Evolutionary conservation across 306 rosid species (phyloP).

Genomic region (Echinosophora koreensis): DNA sequence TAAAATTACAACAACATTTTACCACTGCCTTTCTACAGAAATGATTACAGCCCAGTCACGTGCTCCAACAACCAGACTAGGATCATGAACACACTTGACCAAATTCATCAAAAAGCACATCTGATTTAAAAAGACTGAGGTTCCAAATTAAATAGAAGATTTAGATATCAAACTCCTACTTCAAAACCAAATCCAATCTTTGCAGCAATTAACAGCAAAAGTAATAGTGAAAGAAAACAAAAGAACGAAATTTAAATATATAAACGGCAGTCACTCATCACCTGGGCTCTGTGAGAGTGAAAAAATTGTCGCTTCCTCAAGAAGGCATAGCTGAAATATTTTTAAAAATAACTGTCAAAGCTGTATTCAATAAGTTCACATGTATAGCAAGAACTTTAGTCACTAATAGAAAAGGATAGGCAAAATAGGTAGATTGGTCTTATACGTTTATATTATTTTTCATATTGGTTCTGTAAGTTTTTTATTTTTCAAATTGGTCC

Average conservation of each 20-base stretch:
- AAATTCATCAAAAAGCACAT: background rate
- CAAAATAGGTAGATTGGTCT: too few relatives aligned
- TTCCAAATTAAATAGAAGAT: background rate
- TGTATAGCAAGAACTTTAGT: constrained; percentile 3
- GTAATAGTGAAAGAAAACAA: background rate
- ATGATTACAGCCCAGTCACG: background rate
- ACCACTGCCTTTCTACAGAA: background rate
- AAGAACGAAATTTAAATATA: constrained; percentile 20
- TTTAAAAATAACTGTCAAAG: constrained; percentile 33
- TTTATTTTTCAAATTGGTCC: too few relatives aligned
- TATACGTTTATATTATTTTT: too few relatives aligned
- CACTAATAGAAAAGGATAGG: background rate
- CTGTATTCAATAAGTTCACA: background rate
- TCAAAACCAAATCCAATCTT: constrained; percentile 14
- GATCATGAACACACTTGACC: background rate
- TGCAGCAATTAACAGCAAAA: constrained; percentile 15
- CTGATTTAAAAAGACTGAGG: background rate
- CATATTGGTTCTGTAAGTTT: too few relatives aligned
- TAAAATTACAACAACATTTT: too few relatives aligned
- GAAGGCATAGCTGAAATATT: constrained; percentile 68
- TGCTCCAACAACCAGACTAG: background rate
- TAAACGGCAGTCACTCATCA: constrained; percentile 41
- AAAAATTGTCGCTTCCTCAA: constrained; percentile 82
- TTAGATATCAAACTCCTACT: background rate
- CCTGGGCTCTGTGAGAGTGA: constrained; percentile 96